Evolutionary conservation across 495 filamentous ascomycete genomes (phyloP).

Genomic region (Alectoria sarmentosa): DNA sequence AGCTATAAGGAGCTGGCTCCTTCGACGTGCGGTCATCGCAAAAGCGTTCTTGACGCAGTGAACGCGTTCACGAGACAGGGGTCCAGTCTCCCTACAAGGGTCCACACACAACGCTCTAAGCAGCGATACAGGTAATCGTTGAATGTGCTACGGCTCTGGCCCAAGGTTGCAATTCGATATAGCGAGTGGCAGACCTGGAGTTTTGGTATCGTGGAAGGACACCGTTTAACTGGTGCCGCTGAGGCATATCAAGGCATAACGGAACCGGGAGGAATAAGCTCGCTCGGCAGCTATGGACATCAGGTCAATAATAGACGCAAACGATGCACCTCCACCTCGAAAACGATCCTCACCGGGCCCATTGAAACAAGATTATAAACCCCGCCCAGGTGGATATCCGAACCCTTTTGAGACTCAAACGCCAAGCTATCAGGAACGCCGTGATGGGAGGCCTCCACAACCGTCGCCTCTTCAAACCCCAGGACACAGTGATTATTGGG

Average conservation of each 20-base stretch:
- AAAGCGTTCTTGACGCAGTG: not conserved
- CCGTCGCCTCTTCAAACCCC: slow-evolving; percentile 37
- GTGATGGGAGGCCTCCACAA: slow-evolving; percentile 36
- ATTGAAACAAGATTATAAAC: slow-evolving; percentile 27
- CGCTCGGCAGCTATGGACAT: slow-evolving; percentile 39
- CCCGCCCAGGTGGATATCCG: slow-evolving; percentile 22
- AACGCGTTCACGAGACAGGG: not conserved
- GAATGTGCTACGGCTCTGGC: not conserved
- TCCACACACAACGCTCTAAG: not conserved
- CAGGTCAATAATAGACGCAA: slow-evolving; percentile 47
- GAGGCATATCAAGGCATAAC: slow-evolving; percentile 7
- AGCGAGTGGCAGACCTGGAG: not conserved
- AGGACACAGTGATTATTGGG: slow-evolving; percentile 31
- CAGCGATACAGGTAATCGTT: not conserved
- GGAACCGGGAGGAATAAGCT: slow-evolving; percentile 2
- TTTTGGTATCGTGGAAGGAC: not conserved
- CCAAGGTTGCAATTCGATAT: not conserved
- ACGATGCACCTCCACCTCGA: slow-evolving; percentile 33
- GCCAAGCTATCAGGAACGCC: slow-evolving; percentile 28
- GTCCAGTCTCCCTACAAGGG: not conserved
- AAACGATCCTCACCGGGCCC: slow-evolving; percentile 28
- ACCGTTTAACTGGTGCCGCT: not conserved
- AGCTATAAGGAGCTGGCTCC: slow-evolving; percentile 3
- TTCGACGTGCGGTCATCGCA: not conserved
- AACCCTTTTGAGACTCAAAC: slow-evolving; percentile 20